A percentile compares a stretch with the other conserved stretches of the same genome.
phyloP scores from a whole-genome alignment of 768 basidiomycete genomes.

The Pulveroboletus sp. region DNA sequence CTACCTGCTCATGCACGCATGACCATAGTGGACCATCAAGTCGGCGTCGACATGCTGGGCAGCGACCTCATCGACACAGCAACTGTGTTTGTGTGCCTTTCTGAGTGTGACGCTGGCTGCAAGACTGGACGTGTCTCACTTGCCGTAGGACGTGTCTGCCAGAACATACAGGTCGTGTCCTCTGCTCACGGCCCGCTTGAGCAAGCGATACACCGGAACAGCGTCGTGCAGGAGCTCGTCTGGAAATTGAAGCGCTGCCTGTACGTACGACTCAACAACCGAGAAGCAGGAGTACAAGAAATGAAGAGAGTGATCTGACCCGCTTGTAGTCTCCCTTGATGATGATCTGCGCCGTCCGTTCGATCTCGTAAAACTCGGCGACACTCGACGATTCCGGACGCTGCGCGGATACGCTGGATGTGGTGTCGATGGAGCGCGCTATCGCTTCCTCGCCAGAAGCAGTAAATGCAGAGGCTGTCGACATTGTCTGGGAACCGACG shows the following conservation, averaged over 20 bases:
- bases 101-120: background rate
- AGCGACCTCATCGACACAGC: slow-evolving; percentile 95
- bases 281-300: background rate
- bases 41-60: slow-evolving; percentile 93
- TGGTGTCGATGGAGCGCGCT: slow-evolving; percentile 46
- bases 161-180: slow-evolving; percentile 74
- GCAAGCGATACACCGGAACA: slow-evolving; percentile 70
- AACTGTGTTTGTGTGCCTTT: slow-evolving; percentile 37
- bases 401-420: slow-evolving; percentile 35
- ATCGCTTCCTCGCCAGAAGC: slow-evolving; percentile 64
- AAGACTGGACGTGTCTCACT: slow-evolving; percentile 39
- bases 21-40: slow-evolving; percentile 89
- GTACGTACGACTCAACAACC: slow-evolving; percentile 1
- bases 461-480: slow-evolving; percentile 38
- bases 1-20: slow-evolving; percentile 91
- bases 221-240: slow-evolving; percentile 87
- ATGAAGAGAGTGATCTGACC: slow-evolving; percentile 37
- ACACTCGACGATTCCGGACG: slow-evolving; percentile 37
- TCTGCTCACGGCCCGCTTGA: slow-evolving; percentile 48
- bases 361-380: slow-evolving; percentile 70
- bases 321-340: slow-evolving; percentile 60
- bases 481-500: slow-evolving; percentile 5
- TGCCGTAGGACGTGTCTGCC: slow-evolving; percentile 98
- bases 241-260: slow-evolving; percentile 94
- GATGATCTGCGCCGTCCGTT: slow-evolving; percentile 59